Evolutionary conservation across 2,329 filamentous ascomycete genomes (phyloP), one percentile per base, ranked within the genome.

Genomic region (Neonectria hederae): DNA sequence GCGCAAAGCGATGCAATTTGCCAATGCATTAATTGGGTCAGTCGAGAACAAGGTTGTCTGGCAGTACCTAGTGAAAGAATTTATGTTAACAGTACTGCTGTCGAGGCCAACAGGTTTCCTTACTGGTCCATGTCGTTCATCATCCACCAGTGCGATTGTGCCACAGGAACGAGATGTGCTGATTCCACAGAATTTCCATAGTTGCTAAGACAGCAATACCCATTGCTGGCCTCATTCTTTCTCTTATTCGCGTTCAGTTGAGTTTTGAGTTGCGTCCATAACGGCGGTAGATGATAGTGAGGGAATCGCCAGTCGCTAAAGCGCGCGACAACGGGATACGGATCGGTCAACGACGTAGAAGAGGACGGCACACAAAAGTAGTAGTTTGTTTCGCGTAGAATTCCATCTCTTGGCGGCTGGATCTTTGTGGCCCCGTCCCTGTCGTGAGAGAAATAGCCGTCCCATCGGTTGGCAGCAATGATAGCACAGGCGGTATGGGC

Each of bases 261-360:
- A 57, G 17, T 1, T 43, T 28, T 13, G n/a, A 57, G n/a, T 48
- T 13, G 19, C 11, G n/a, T n/a, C 40, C 43, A 57, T 10, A 22
- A 8, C 17, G 55, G 45, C 5, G 55, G 55, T 19, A 59, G n/a
- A 11, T 59, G 2, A 13, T 24, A 4, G 28, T 59, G 55, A 4
- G 45, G 55, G 24, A 59, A 59, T 11, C 55, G 45, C 45, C 46
- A 59, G n/a, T 59, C 55, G 45, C 35, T 6, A 21, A 59, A 59
- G 21, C 55, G 55, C 30, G 45, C 14, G 8, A 59, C 32, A 13
- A 59, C 55, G 3, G 55, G 55, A 22, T 49, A 58, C 30, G 43
- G 54, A 21, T 58, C 43, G 4, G 38, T 13, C 43, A 19, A 19
- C 14, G 38, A n/a, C n/a, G n/a, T n/a, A n/a, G n/a, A n/a, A n/a